Base-by-base conservation (phyloP, 768 basidiomycete genomes). In the Hydnomerulius pinastri region DNA sequence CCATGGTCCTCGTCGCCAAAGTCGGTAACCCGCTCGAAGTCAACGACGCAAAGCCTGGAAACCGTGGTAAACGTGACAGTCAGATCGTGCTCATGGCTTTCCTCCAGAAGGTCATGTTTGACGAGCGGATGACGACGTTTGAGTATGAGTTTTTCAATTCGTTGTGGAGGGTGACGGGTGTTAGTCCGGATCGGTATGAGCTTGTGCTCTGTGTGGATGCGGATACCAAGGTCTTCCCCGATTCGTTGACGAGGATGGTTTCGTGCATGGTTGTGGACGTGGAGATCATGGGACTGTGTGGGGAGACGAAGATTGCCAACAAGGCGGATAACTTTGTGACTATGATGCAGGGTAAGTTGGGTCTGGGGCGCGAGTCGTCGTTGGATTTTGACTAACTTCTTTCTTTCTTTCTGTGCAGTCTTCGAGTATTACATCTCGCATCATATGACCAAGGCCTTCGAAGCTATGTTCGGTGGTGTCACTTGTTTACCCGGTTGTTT, bases 371-470 rank as follows among this genome's bases (percentile, higher is more conserved):
- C 30, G 29, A 44, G 15, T 18, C n/a, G n/a, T n/a, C n/a, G 17
- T 42, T 27, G 40, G 24, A 38, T 36, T 11, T 32, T 29, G 54
- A 39, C 55, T 63, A 13, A 63, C 29, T 1, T 6, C 23, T 10
- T 3, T 38, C 24, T 48, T 9, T 38, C 25, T 13, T 30, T 27
- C 17, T 50, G 53, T 49, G 13, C 58, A 98, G 97, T 98, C 48
- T 99, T 99, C 69, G 96, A 99, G 72, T 99, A 99, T 71, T 99
- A 98, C 77, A 97, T 98, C 73, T 98, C 97, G 8, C 97, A 99
- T 67, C 96, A 98, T 69, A 81, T 95, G 79, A 96, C 93, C 32
- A 99, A 99, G 77, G 96, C 96, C 4, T 98, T 98, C 77, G 97
- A 99, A 73, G 93, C 95, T 4, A 95, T 96, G 87, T 98, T 98